Conservation (phyloP, 2,329 filamentous ascomycete genomes). For the Teratosphaeria epicoccoides region DNA sequence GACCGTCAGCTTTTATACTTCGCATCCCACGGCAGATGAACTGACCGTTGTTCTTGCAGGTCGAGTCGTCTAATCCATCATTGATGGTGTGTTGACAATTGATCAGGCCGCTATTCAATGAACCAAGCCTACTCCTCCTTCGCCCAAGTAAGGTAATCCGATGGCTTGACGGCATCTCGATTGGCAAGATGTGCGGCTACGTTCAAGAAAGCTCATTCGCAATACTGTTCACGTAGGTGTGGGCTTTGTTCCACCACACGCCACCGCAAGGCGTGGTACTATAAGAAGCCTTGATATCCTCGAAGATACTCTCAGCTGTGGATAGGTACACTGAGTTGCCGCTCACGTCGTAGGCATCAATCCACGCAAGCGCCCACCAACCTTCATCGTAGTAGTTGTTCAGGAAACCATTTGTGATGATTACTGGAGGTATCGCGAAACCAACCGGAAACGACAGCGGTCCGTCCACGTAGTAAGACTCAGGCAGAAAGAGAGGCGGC, state of each 20-base stretch:
- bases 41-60: slow-evolving; percentile 43
- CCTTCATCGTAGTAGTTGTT: slow-evolving; percentile 36
- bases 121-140: slow-evolving; percentile 44
- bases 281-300: slow-evolving; percentile 35
- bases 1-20: background rate
- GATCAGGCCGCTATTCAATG: slow-evolving; percentile 38
- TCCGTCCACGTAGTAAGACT: slow-evolving; percentile 9
- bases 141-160: slow-evolving; percentile 37
- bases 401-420: slow-evolving; percentile 7
- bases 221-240: slow-evolving; percentile 43
- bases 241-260: slow-evolving; percentile 39
- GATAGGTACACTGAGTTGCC: slow-evolving; percentile 34
- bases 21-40: background rate
- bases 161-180: slow-evolving; percentile 29
- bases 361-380: slow-evolving; percentile 46
- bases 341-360: slow-evolving; percentile 45
- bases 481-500: slow-evolving; percentile 3
- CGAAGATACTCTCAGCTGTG: slow-evolving; percentile 41
- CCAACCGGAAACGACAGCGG: slow-evolving; percentile 7
- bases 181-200: slow-evolving; percentile 47
- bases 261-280: slow-evolving; percentile 37
- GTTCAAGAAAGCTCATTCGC: slow-evolving; percentile 48
- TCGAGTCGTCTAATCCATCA: slow-evolving; percentile 33
- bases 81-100: slow-evolving; percentile 42
- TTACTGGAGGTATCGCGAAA: background rate